Evolutionary conservation across 129 eudicot species (phyloP), one percentile per base, ranked within the genome.

Genomic region (Saussurea involucrata): DNA sequence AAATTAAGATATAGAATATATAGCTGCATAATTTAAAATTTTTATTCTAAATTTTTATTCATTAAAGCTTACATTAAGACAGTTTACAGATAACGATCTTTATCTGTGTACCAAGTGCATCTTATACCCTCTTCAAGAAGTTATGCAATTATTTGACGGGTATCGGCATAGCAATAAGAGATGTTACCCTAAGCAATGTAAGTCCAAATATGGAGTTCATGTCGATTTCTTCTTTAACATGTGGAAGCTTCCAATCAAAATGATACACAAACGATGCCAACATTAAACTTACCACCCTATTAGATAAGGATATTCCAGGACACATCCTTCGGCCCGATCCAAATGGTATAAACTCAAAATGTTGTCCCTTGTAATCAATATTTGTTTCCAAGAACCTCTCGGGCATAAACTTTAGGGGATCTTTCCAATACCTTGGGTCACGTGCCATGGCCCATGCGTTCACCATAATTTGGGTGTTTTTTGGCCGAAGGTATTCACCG

Each of bases 291-390:
- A 68, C 65, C 8, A 72, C 73, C 76, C 83, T 69, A 68, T 64
- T 81, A 63, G 84, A 83, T 4, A 82, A 75, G 0, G 75, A 29
- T 20, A 85, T 85, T 12, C 86, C 88, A 13, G 83, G 78, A 20
- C 86, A 85, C 71, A 73, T 85, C 55, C 88, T 73, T 55, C 83
- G 63, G 8, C 86, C 86, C 0, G 89, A 85, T 1, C 86, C 82
- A 74, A 85, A 81, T 5, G 89, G 86, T 46, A 85, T 63, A 32
- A 46, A 78, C 5, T 61, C 40, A 20, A 82, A 78, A 40, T 85
- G 71, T 18, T 82, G 85, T 0, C 89, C 86, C 66, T 27, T 73
- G 37, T 66, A 75, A 71, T 85, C 79, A 1, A 69, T 4, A 4
- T 81, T 66, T 1, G 67, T 68, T 9, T 69, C 74, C 22, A 77